Evolutionary conservation across 768 basidiomycete genomes (phyloP).

Genomic region (Auriscalpium vulgare): DNA sequence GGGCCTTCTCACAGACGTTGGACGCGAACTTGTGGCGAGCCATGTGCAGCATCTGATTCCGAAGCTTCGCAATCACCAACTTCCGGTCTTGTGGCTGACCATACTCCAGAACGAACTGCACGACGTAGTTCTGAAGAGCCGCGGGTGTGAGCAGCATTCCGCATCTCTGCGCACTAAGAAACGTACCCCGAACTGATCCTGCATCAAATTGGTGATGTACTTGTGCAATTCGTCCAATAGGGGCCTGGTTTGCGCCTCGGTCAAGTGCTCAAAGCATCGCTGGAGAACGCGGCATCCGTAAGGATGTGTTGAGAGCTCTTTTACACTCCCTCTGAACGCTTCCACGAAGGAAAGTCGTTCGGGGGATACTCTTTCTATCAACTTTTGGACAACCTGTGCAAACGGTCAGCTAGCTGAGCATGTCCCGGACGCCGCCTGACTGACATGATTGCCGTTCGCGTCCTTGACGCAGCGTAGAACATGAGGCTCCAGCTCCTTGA

Average conservation of each 20-base stretch:
- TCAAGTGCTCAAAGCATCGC: conserved; percentile 81
- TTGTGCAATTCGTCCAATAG: conserved; percentile 80
- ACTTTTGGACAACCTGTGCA: conserved; percentile 74
- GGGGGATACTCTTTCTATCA: conserved; percentile 72
- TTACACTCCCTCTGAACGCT: conserved; percentile 70
- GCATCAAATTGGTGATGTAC: conserved; percentile 65
- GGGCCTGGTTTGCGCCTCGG: conserved; percentile 54
- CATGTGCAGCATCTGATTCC: conserved; percentile 72
- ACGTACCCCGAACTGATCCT: conserved; percentile 85
- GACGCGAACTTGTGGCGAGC: conserved; percentile 90
- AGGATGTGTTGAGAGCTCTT: conserved; percentile 77
- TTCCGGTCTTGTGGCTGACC: conserved; percentile 64
- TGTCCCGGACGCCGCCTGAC: conserved; percentile 16
- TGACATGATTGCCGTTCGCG: conserved; percentile 89
- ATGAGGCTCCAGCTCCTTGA: conserved; percentile 72
- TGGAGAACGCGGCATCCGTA: conserved; percentile 95
- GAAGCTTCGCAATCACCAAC: conserved; percentile 58
- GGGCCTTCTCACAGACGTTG: conserved; percentile 91
- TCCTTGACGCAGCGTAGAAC: conserved; percentile 85
- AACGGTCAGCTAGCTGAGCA: conserved; percentile 3
- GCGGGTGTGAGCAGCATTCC: conserved; percentile 9
- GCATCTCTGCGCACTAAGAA: not conserved
- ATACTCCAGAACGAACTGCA: conserved; percentile 86
- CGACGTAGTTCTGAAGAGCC: conserved; percentile 76
- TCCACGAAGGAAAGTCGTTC: conserved; percentile 72